These are phyloP conservation scores for Akanthomyces uredinophilus DNA, from an alignment of 2,329 filamentous ascomycete genomes.

Conservation along the genomic window DNA sequence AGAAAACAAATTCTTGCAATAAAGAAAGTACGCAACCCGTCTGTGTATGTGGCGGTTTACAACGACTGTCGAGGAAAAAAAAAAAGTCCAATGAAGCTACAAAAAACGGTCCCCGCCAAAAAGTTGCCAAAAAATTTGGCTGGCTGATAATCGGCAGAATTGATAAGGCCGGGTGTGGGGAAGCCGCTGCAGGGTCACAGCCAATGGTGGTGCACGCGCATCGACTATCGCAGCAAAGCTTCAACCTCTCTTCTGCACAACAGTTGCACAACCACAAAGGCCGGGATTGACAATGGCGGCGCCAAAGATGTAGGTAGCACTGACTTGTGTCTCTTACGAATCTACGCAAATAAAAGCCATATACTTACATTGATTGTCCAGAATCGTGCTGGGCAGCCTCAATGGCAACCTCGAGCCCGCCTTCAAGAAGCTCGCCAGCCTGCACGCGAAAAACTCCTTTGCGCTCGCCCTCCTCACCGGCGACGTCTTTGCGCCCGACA, in stretches of 20 bases:
- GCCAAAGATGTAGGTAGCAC: constrained; percentile 41
- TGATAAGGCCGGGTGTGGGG: constrained; percentile 27
- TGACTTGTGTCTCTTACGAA: too few relatives aligned
- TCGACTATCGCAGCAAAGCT: constrained; percentile 17
- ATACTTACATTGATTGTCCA: constrained; percentile 29
- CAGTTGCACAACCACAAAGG: not conserved
- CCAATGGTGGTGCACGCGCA: constrained; percentile 32
- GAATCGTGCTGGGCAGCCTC: constrained; percentile 76
- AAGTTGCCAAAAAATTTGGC: constrained; percentile 24
- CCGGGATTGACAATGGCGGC: constrained; percentile 35
- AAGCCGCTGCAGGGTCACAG: not conserved
- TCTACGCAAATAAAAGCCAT: too few relatives aligned
- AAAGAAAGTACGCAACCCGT: constrained; percentile 15
- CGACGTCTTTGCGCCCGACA: constrained; percentile 66
- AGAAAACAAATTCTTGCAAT: constrained; percentile 15
- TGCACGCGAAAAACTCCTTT: constrained; percentile 87
- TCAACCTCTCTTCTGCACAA: constrained; percentile 8
- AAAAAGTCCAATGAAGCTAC: constrained; percentile 17
- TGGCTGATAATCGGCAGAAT: constrained; percentile 30
- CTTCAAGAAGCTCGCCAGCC: constrained; percentile 71
- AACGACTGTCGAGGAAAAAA: constrained; percentile 15
- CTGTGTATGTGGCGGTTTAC: not conserved
- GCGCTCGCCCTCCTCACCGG: constrained; percentile 79
- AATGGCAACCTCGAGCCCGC: constrained; percentile 71
- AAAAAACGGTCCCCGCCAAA: constrained; percentile 16